Percentiles rank a stretch among this genome's conserved stretches.
Conservation (phyloP, 257 asterid genomes). For the Scutellaria barbata region DNA sequence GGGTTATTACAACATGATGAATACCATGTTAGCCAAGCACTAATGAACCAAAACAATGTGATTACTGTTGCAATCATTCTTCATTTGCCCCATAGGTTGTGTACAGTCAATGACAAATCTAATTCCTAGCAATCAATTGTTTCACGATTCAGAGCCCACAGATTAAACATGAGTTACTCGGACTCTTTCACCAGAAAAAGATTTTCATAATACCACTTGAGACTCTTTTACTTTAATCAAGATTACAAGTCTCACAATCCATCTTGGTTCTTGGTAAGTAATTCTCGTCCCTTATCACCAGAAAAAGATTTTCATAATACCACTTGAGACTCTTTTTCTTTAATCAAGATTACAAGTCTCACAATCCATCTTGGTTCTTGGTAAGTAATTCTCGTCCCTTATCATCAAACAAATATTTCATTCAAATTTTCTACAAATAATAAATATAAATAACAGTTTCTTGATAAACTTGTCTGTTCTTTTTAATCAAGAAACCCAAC, state of each 20-base stretch:
- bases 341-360: conserved; percentile 5
- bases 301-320: too few species aligned
- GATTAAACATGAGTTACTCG: neutral
- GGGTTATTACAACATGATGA: neutral
- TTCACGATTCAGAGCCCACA: conserved; percentile 11
- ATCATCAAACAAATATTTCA: neutral
- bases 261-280: neutral
- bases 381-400: neutral
- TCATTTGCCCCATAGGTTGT: conserved; percentile 1
- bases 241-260: conserved; percentile 4
- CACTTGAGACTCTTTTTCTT: too few species aligned
- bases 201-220: conserved; percentile 1
- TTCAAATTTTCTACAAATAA: neutral
- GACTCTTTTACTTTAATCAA: neutral
- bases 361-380: neutral
- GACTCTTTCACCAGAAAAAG: neutral
- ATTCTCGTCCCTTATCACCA: neutral
- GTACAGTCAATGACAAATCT: neutral
- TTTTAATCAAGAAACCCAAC: conserved; percentile 8
- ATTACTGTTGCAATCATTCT: neutral
- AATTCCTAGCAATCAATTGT: neutral
- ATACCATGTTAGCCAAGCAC: neutral
- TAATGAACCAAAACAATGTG: neutral
- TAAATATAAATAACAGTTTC: neutral
- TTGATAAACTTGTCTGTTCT: neutral